Base-by-base conservation (phyloP, 768 basidiomycete species). In the Mycena venus region DNA sequence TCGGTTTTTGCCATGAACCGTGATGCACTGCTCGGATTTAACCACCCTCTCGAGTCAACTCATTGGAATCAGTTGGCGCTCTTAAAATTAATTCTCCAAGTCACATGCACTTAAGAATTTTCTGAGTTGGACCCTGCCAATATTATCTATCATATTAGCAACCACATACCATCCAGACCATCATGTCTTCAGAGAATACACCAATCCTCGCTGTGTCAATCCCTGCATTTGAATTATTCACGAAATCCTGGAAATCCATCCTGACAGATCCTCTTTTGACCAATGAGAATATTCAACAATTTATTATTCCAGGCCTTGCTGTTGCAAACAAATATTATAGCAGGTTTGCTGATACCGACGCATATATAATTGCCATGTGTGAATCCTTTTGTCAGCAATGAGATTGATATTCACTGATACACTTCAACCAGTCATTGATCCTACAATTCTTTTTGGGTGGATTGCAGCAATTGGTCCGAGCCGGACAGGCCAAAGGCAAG, bases 131-230 rank as follows among this genome's bases (percentile, higher is more conserved):
- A 53, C 25, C 25, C 23, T 7, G 25, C 47, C 23, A 9, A 66
- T 31, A 36, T 27, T 17, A 25, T 66, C 36, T n/a, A n/a, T n/a
- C n/a, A n/a, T n/a, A 63, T 63, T 55, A 66, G 64, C 64, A 66
- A 36, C 64, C 64, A 36, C 64, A 66, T 34, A 66, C 49, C 32
- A 34, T 66, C 51, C 64, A 66, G 36, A 66, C 49, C 34, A 55
- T 55, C 34, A 66, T 66, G 64, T 66, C 64, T 32, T 51, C 64
- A 23, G n/a, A n/a, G n/a, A n/a, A n/a, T n/a, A n/a, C n/a, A n/a
- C n/a, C n/a, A n/a, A n/a, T n/a, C n/a, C n/a, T 66, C 14, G 64
- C 64, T 36, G 49, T 23, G 6, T 15, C 64, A 36, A 66, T 66
- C 51, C 51, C 51, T 34, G 64, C 64, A 19, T 66, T 66, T 66